Base-by-base conservation (phyloP, 2,329 filamentous ascomycete genomes). In the Fusarium dimerum region DNA sequence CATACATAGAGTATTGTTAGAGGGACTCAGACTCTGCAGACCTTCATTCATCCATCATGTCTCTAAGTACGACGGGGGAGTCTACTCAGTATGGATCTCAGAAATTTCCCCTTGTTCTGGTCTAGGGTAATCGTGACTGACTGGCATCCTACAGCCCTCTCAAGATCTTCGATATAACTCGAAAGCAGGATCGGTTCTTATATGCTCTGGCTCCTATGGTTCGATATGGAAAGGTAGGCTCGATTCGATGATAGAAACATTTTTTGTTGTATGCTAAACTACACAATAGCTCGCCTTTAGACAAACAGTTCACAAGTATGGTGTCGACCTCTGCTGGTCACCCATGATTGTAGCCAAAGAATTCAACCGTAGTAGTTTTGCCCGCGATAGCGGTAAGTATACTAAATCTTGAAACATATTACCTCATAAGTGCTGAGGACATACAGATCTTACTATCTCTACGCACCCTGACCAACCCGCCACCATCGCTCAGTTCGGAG, bases 261-360 rank as follows among this genome's bases (percentile, higher is more conserved):
- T 26, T 26, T 4, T 26, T 3, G 1, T 3, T 2, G 39, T 29
- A 3, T 20, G 2, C 54, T 65, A 3, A 64, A 30, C 1, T 26
- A 26, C 6, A 5, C 63, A 50, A 56, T 57, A 87, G 79, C 78
- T 89, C 40, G 86, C 87, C 43, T 89, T 90, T 65, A 81, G 87
- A 44, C 81, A 88, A 60, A 85, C 86, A 0, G 83, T 86, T 3
- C 78, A 84, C 55, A 75, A 81, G 44, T 89, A 87, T 67, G 82
- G 81, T 44, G 81, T 82, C 15, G 86, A 89, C 66, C 67, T 89
- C 7, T 84, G 81, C 59, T 89, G 86, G 81, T 88, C 86, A 2
- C 87, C 87, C 41, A 89, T 89, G 87, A 83, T 87, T 49, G 73
- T 87, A 3, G 84, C 85, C 47, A 87, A 87, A 63, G 85, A 87